phyloP scores from a whole-genome alignment of 768 basidiomycete species.

The Boletus tylopilopsis region DNA sequence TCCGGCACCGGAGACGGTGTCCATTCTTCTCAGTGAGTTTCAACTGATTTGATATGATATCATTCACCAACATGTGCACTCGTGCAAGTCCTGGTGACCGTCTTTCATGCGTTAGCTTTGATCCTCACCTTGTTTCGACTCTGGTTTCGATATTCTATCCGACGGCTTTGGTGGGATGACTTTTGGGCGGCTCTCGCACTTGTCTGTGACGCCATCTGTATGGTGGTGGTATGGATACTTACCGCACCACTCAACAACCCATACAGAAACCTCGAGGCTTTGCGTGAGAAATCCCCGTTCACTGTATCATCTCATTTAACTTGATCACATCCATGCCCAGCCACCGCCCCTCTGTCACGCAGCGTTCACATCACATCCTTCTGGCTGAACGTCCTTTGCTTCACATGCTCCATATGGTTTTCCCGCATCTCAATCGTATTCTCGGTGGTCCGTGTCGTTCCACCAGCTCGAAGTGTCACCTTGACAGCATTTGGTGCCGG shows the following conservation, averaged over 20 bases:
- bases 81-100: slow-evolving; percentile 14
- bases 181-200: slow-evolving; percentile 22
- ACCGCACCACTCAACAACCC: slow-evolving; percentile 28
- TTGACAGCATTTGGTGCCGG: not conserved
- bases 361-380: slow-evolving; percentile 14
- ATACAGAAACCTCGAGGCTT: slow-evolving; percentile 3
- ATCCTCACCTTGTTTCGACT: slow-evolving; percentile 25
- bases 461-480: slow-evolving; percentile 9
- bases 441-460: slow-evolving; percentile 25
- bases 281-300: slow-evolving; percentile 10
- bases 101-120: slow-evolving; percentile 19
- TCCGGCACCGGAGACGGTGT: slow-evolving; percentile 13
- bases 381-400: slow-evolving; percentile 21
- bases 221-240: slow-evolving; percentile 13
- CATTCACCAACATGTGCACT: not conserved
- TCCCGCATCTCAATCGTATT: slow-evolving; percentile 24
- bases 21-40: slow-evolving; percentile 17
- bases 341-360: slow-evolving; percentile 10
- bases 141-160: slow-evolving; percentile 21
- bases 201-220: slow-evolving; percentile 4
- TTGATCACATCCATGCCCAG: slow-evolving; percentile 27
- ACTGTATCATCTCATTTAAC: not conserved
- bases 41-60: not conserved
- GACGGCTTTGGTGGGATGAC: slow-evolving; percentile 30
- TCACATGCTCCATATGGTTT: slow-evolving; percentile 26